Conservation (phyloP, 495 filamentous ascomycete species). For the Penicillium coffeae region DNA sequence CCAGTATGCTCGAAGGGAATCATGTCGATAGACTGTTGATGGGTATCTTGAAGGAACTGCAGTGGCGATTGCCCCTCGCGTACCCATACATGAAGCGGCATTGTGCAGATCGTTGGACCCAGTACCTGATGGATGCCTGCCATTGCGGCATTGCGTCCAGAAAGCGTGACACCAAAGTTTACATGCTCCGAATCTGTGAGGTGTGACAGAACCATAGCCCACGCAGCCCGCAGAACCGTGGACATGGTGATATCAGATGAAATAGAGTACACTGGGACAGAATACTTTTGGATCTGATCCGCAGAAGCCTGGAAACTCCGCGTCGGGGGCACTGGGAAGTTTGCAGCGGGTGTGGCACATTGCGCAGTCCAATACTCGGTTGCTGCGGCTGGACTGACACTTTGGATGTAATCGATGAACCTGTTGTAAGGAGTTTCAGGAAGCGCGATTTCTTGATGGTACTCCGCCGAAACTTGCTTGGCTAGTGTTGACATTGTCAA, state of each 20-base stretch:
- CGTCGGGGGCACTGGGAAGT: neutral
- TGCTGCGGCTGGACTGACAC: too few species aligned
- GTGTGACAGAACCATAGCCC: neutral
- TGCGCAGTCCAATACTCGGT: neutral
- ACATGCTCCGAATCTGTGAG: neutral
- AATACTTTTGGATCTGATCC: neutral
- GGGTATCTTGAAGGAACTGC: slow-evolving; percentile 15
- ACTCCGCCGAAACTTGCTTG: too few species aligned
- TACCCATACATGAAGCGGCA: neutral
- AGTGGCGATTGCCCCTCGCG: neutral
- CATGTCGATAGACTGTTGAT: slow-evolving; percentile 29
- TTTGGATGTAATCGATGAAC: neutral
- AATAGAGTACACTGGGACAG: neutral
- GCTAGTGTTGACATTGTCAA: neutral
- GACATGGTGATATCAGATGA: neutral
- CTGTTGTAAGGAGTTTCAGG: too few species aligned
- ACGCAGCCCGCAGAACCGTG: neutral
- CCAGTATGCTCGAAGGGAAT: slow-evolving; percentile 41
- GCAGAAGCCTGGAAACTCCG: too few species aligned
- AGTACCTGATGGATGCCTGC: neutral
- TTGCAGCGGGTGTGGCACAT: neutral
- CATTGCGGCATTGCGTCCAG: neutral
- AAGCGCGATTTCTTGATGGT: neutral
- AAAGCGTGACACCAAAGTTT: neutral
- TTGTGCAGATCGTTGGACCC: neutral